Percentiles rank a stretch among this genome's conserved stretches.
Conservation (phyloP, 352 stramenopile species). For the Globisporangium abappressorium region DNA sequence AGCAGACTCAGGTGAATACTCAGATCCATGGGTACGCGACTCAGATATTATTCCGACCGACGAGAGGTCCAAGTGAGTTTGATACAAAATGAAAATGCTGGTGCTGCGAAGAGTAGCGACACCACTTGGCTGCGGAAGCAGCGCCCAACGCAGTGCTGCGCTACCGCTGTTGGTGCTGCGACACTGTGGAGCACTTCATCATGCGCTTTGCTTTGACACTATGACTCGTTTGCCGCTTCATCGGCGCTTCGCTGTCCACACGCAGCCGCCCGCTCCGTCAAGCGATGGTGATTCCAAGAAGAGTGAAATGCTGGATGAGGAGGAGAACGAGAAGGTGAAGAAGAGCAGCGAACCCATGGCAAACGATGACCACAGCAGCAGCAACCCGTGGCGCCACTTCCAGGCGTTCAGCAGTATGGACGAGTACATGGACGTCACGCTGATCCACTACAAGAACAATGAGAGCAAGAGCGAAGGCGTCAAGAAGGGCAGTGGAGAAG, state of each 20-base stretch:
- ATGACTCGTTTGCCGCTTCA: background rate
- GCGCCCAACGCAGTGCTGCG: background rate
- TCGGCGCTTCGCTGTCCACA: background rate
- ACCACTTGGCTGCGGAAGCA: background rate
- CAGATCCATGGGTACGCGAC: no score
- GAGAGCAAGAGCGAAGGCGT: background rate
- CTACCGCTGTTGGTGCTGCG: background rate
- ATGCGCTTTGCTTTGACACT: background rate
- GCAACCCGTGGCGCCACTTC: constrained; percentile 55
- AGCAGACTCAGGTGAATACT: no score
- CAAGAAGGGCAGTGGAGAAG: background rate
- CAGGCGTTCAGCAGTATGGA: constrained; percentile 63
- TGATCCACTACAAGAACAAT: constrained; percentile 60
- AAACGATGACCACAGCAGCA: background rate
- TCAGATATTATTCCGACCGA: no score
- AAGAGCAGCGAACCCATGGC: background rate
- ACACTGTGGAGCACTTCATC: background rate
- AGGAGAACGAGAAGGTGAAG: background rate
- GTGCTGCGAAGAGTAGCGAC: background rate
- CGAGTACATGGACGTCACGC: constrained; percentile 64
- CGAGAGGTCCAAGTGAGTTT: background rate
- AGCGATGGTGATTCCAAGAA: background rate
- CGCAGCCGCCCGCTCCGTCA: background rate
- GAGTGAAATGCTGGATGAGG: no score
- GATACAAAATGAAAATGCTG: constrained; percentile 2